phyloP scores from a whole-genome alignment of 768 basidiomycete species.

The Multifurca ochricompacta region DNA sequence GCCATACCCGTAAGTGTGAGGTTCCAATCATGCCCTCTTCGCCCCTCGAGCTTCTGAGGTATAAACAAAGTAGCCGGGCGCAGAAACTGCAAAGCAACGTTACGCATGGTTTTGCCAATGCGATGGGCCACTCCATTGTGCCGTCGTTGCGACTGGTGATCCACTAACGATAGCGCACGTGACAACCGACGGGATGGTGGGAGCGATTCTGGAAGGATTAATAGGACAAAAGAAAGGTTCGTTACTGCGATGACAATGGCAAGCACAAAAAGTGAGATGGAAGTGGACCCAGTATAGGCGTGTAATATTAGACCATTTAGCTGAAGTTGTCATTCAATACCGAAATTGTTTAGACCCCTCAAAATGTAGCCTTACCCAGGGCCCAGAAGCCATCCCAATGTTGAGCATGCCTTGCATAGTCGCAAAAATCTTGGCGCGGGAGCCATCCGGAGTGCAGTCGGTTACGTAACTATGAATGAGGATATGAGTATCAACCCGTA shows the following conservation, averaged over 20 bases:
- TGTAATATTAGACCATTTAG: constrained; percentile 19
- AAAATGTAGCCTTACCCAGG: constrained; percentile 14
- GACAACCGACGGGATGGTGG: constrained; percentile 6
- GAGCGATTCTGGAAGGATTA: constrained; percentile 21
- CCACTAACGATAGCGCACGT: background rate
- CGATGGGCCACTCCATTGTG: background rate
- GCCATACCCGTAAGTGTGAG: constrained; percentile 18
- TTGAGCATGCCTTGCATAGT: constrained; percentile 22
- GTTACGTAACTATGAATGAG: constrained; percentile 15
- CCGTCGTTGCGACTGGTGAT: background rate
- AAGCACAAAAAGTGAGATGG: constrained; percentile 11
- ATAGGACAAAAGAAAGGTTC: constrained; percentile 14
- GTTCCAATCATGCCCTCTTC: constrained; percentile 20
- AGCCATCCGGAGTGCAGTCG: constrained; percentile 21
- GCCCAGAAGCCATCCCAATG: constrained; percentile 21
- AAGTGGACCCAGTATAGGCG: constrained; percentile 1
- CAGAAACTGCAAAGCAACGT: constrained; percentile 11
- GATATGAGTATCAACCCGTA: background rate
- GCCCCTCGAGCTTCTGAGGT: constrained; percentile 16
- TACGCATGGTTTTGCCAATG: background rate
- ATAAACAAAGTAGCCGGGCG: constrained; percentile 17
- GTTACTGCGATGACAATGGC: constrained; percentile 17
- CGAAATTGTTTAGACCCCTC: background rate
- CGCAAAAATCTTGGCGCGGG: constrained; percentile 21
- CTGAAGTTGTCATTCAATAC: background rate